A percentile compares a stretch with the other conserved stretches of the same genome.
phyloP scores from a whole-genome alignment of 768 basidiomycete species.

The Ephemerocybe angulata region DNA sequence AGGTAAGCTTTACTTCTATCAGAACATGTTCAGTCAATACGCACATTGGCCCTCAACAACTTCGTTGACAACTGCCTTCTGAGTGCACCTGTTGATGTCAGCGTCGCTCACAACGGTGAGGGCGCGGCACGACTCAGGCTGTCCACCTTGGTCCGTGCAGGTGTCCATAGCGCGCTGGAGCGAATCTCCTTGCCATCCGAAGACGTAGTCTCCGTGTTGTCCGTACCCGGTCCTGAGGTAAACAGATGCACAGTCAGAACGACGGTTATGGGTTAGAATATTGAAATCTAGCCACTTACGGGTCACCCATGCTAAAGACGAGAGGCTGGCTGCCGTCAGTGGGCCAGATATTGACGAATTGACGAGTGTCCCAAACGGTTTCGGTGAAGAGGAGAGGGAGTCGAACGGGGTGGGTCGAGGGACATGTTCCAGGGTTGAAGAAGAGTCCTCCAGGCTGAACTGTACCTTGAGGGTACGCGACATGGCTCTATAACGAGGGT shows the following conservation, averaged over 20 bases:
- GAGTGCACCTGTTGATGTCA: slow-evolving; percentile 5
- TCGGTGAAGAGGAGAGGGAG: slow-evolving; percentile 7
- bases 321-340: slow-evolving; percentile 10
- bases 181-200: slow-evolving; percentile 11
- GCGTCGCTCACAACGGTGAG: slow-evolving; percentile 4
- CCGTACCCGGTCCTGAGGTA: slow-evolving; percentile 5
- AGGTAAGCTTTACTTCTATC: not conserved
- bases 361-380: slow-evolving; percentile 8
- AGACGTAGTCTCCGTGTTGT: slow-evolving; percentile 11
- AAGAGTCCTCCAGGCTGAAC: not conserved
- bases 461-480: not conserved
- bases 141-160: slow-evolving; percentile 5
- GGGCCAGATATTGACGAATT: slow-evolving; percentile 5
- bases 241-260: not conserved
- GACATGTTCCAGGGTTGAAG: slow-evolving; percentile 6
- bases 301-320: slow-evolving; percentile 10
- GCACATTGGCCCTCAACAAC: slow-evolving; percentile 7
- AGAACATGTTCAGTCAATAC: not conserved
- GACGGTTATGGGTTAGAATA: not conserved
- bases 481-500: slow-evolving; percentile 2
- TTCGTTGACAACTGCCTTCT: not conserved
- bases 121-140: slow-evolving; percentile 2
- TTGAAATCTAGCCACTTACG: not conserved
- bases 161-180: slow-evolving; percentile 8
- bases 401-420: slow-evolving; percentile 6